Conservation (phyloP, 225 moss, liverwort and hornwort species). For the Anthoceros angustus region DNA sequence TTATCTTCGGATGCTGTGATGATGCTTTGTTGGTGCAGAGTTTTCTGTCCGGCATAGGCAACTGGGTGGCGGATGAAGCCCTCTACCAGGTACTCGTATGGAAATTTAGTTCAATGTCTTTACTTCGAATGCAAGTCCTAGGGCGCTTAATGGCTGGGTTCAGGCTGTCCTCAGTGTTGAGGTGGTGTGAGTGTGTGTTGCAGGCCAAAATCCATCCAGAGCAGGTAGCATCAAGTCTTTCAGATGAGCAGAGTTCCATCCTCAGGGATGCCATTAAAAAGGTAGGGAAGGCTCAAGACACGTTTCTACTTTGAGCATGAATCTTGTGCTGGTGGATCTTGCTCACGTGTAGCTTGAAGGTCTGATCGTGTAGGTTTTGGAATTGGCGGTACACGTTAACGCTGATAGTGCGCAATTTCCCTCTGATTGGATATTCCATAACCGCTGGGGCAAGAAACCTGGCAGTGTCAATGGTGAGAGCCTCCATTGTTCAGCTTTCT, state of each 20-base stretch:
- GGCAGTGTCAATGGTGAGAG: conserved; percentile 38
- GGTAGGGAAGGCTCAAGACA: conserved; percentile 18
- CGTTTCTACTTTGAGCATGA: not conserved
- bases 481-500: not conserved
- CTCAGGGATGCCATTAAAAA: conserved; percentile 31
- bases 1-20: not conserved
- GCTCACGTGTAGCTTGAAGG: not conserved
- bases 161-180: not conserved
- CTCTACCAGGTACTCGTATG: conserved; percentile 38
- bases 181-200: not conserved
- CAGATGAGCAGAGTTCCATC: conserved; percentile 32
- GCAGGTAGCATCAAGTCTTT: conserved; percentile 34
- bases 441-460: conserved; percentile 57
- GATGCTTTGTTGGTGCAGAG: conserved; percentile 22
- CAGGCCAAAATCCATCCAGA: conserved; percentile 62
- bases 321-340: too few relatives aligned
- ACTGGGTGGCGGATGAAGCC: conserved; percentile 68
- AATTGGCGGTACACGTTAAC: conserved; percentile 34
- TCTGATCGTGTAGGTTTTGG: conserved; percentile 32
- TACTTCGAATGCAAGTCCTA: not conserved
- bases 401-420: conserved; percentile 60
- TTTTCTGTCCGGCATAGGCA: conserved; percentile 59
- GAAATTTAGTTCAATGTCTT: not conserved
- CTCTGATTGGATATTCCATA: conserved; percentile 46
- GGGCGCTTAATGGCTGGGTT: not conserved